Base-by-base conservation (phyloP, 768 basidiomycete species). In the Termitomyces sp. region DNA sequence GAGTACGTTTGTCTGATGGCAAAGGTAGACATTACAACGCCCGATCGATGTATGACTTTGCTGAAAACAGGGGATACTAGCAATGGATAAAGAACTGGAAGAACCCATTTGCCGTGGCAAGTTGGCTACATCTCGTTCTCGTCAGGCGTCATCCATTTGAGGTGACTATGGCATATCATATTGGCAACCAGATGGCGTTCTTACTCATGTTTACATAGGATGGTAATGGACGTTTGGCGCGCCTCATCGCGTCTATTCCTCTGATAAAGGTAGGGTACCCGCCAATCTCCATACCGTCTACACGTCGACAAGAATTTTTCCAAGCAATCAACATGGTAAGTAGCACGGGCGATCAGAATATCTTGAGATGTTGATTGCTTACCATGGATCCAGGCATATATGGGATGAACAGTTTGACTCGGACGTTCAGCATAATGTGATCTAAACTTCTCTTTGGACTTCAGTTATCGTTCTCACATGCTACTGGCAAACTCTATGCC, bases 121-220 rank as follows among this genome's bases (percentile, higher is more conserved):
- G 68, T 46, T 73, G 71, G 71, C 52, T 69, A 4, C 70, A 71
- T 59, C 56, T 70, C 3, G 52, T 67, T 0, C 40, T 73, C 29
- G 65, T 59, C 9, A 62, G 66, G 25, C 69, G 68, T 31, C 71
- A 73, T 63, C 71, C 70, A 6, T 70, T 73, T 29, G 62, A 69
- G 43, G 70, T 69, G 8, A 35, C 7, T 16, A 25, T 48, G 7
- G 21, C 14, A 35, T 23, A 21, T 21, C 3, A 16, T 7, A 14
- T 58, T 5, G 59, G 57, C 7, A 32, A n/a, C 27, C 3, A 27
- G 8, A 17, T 29, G 16, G n/a, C 38, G 17, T 53, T 7, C 51
- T 42, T 14, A 19, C 51, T 21, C 5, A 25, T 17, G 14, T 25
- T n/a, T 41, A 23, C 53, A 7, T 43, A 73, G 70, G 70, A 73